A percentile compares a stretch with the other conserved stretches of the same genome.
Evolutionary conservation across 176 grass and related monocot genomes (phyloP).

Genomic region (Poa annua): DNA sequence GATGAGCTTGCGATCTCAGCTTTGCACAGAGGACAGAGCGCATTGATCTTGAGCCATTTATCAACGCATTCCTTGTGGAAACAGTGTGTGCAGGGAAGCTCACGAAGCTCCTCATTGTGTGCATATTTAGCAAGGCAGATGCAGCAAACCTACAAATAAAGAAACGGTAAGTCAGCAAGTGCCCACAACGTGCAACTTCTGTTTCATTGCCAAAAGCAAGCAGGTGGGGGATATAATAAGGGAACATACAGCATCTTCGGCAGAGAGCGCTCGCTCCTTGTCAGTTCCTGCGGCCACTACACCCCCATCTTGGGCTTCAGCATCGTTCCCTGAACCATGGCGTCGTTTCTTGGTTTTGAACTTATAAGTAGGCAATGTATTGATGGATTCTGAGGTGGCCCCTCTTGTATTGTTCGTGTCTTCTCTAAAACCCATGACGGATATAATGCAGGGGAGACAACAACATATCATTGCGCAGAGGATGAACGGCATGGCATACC

Average conservation of each 20-base stretch:
- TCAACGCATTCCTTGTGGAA: constrained; percentile 98
- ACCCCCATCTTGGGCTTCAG: constrained; percentile 69
- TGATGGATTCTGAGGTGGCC: constrained; percentile 86
- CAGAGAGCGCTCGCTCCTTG: constrained; percentile 76
- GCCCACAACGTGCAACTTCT: not conserved
- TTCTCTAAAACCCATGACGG: constrained; percentile 90
- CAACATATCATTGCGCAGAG: constrained; percentile 94
- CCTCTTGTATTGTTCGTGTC: constrained; percentile 78
- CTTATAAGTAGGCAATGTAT: constrained; percentile 84
- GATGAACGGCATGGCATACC: constrained; percentile 96
- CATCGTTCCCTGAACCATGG: constrained; percentile 51
- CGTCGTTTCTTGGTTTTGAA: constrained; percentile 83
- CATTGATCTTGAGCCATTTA: constrained; percentile 98
- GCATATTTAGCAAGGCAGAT: constrained; percentile 91
- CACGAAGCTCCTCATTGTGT: constrained; percentile 88
- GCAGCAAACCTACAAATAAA: constrained; percentile 72
- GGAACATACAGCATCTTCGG: constrained; percentile 77
- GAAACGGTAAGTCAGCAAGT: constrained; percentile 36
- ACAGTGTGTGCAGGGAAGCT: constrained; percentile 87
- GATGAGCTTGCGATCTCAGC: constrained; percentile 61
- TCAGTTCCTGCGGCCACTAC: constrained; percentile 77
- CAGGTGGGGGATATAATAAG: constrained; percentile 4
- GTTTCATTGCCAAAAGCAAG: not conserved
- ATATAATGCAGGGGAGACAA: constrained; percentile 89
- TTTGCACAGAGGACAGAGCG: constrained; percentile 93